These are phyloP conservation scores for Paramecium sexaurelia DNA, from an alignment of 73 alveolate species.

Conservation along the genomic window DNA sequence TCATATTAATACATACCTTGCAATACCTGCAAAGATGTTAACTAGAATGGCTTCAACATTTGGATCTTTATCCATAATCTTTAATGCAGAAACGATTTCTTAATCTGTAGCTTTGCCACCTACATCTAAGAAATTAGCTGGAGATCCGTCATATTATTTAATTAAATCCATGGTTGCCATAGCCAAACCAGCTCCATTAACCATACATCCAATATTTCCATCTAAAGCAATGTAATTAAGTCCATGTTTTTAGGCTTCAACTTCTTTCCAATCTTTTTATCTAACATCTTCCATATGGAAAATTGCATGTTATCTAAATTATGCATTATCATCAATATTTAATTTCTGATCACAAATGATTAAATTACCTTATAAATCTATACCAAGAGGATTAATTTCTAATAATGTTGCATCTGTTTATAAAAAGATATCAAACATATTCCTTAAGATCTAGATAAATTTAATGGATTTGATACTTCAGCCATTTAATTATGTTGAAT, in stretches of 20 bases:
- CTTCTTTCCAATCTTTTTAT: constrained; percentile 83
- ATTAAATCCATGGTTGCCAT: constrained; percentile 97
- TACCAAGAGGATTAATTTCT: constrained; percentile 90
- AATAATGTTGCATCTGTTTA: constrained; percentile 79
- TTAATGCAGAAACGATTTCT: constrained; percentile 80
- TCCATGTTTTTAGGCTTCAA: constrained; percentile 75
- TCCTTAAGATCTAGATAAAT: constrained; percentile 24
- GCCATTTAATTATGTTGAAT: background rate
- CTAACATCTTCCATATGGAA: constrained; percentile 79
- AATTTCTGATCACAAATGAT: constrained; percentile 83
- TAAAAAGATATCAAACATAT: constrained; percentile 76
- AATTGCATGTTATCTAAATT: constrained; percentile 84
- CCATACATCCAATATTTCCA: constrained; percentile 95
- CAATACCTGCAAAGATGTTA: constrained; percentile 95
- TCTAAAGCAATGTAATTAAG: constrained; percentile 80
- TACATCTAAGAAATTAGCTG: constrained; percentile 97
- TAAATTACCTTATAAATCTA: constrained; percentile 71
- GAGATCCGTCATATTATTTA: constrained; percentile 86
- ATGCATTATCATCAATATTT: constrained; percentile 92
- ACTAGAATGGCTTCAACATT: constrained; percentile 91
- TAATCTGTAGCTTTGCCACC: constrained; percentile 93
- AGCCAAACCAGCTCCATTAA: constrained; percentile 98
- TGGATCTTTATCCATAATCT: constrained; percentile 74
- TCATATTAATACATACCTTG: constrained; percentile 55
- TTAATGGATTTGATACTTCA: background rate